Evolutionary conservation across 169 alveolate species (phyloP), one percentile per base, ranked within the genome.

Genomic region (Eimeria praecox): DNA sequence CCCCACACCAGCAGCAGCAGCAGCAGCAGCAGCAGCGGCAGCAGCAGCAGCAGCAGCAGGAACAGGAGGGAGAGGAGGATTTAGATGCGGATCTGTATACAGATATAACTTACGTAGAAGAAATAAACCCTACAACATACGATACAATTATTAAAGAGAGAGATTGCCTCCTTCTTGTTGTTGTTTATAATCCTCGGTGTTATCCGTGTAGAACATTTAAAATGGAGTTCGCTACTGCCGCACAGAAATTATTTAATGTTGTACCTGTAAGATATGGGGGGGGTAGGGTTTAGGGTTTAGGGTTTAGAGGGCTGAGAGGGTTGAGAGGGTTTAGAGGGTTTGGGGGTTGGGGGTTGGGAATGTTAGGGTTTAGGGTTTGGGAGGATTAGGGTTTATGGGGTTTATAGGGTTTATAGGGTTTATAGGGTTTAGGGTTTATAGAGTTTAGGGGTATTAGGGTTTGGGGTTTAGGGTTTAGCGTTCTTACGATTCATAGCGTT

Each of bases 151-250:
- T 73, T 6, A 4, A 9, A 20, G 83, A 73, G 54, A 95, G 96
- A 10, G 98, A 98, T 87, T 97, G 98, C 69, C 95, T 98, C 10
- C 95, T 98, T 56, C 97, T 97, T 80, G 93, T 94, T 49, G 98
- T 98, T 33, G 97, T 98, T 9, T 97, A 97, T 95, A 98, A 98
- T 95, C 99, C 99, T 5, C 97, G 96, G 83, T n/a, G n/a, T n/a
- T n/a, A n/a, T n/a, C n/a, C n/a, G n/a, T n/a, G n/a, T n/a, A n/a
- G n/a, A n/a, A n/a, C n/a, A n/a, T n/a, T n/a, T n/a, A n/a, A n/a
- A n/a, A 98, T 98, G 42, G 90, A 97, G 85, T 86, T 97, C 83
- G 97, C 97, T 90, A 97, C 97, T 95, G 98, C 97, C 44, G 97
- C 97, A 96, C 95, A 98, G 69, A 97, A 97, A 86, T 86, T 98